Evolutionary conservation across 129 eudicot species (phyloP).

Genomic region (Solidago caesia): DNA sequence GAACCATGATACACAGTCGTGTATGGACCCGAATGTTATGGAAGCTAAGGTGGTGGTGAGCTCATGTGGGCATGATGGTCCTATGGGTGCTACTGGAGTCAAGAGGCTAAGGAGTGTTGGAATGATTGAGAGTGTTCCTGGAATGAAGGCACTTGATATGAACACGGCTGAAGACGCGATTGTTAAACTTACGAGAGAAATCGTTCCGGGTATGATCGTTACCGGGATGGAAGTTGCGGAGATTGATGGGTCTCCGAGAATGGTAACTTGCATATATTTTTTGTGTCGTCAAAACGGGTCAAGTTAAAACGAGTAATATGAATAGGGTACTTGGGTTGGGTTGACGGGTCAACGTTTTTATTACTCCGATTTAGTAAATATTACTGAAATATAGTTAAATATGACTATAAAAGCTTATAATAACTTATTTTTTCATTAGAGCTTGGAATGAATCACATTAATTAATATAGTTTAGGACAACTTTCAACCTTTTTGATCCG

Average conservation of each 20-base stretch:
- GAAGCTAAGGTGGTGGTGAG: conserved; percentile 76
- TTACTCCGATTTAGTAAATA: too few relatives aligned
- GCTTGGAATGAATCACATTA: too few relatives aligned
- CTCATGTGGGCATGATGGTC: conserved; percentile 80
- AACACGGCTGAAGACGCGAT: conserved; percentile 73
- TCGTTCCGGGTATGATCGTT: conserved; percentile 75
- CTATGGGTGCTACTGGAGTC: conserved; percentile 78
- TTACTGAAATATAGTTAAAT: too few relatives aligned
- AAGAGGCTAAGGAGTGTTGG: conserved; percentile 69
- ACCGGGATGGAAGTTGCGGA: conserved; percentile 87
- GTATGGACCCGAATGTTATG: conserved; percentile 85
- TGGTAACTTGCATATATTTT: conserved; percentile 33
- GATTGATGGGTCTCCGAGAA: conserved; percentile 68
- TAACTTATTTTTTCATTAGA: too few relatives aligned
- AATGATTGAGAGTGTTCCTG: conserved; percentile 64
- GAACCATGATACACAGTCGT: conserved; percentile 79
- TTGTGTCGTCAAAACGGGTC: too few relatives aligned
- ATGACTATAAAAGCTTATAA: too few relatives aligned
- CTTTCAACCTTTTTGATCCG: too few relatives aligned
- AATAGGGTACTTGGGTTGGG: too few relatives aligned
- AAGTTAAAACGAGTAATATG: too few relatives aligned
- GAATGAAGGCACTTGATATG: conserved; percentile 79
- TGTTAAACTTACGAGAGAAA: conserved; percentile 63
- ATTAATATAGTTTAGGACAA: too few relatives aligned
- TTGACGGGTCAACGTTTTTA: too few relatives aligned